Base-by-base conservation (phyloP, 2,329 filamentous ascomycete genomes). In the Reticulascus tulasneorum region DNA sequence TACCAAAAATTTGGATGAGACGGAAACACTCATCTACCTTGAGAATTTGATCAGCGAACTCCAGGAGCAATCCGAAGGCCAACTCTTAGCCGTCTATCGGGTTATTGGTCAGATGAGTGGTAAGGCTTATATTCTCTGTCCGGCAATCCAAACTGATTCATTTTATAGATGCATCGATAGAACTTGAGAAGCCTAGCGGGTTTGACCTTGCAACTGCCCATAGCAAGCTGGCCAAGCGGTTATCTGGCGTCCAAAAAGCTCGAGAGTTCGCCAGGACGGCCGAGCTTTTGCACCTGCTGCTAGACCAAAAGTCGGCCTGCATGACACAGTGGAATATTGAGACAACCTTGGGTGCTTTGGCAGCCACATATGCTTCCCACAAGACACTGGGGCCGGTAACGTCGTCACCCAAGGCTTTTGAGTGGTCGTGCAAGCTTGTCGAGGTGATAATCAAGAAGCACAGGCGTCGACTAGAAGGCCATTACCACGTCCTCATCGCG, bases 261-360 rank as follows among this genome's bases (percentile, higher is more conserved):
- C 42, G 52, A 2, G 56, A 64, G 35, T 62, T 65, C 35, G 44
- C 53, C 16, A 58, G 64, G 9, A 50, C 64, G 7, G 64, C 67
- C 28, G 62, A 66, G 23, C 60, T 64, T 9, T 52, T 73, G 10
- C 55, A 59, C 18, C 54, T 61, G 3, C 58, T 79, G 8, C 62
- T 79, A 17, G 73, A 76, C 43, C 67, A 65, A 45, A 67, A 67
- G 27, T 61, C 69, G 0, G 62, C 61, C 13, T 60, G 62, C 25
- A 74, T 78, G 64, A 67, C 64, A 6, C 76, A 80, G 47, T 77
- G 74, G 67, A 78, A 77, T 44, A 63, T 79, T 16, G 76, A 79
- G 41, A 47, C 62, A 19, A 75, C 73, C 5, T 54, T 79, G 24
- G 65, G 62, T 47, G 64, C 61, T 6, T 62, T 76, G 5, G 52